Base-by-base conservation (phyloP, 2,329 filamentous ascomycete species). In the Pyrenophora seminiperda region DNA sequence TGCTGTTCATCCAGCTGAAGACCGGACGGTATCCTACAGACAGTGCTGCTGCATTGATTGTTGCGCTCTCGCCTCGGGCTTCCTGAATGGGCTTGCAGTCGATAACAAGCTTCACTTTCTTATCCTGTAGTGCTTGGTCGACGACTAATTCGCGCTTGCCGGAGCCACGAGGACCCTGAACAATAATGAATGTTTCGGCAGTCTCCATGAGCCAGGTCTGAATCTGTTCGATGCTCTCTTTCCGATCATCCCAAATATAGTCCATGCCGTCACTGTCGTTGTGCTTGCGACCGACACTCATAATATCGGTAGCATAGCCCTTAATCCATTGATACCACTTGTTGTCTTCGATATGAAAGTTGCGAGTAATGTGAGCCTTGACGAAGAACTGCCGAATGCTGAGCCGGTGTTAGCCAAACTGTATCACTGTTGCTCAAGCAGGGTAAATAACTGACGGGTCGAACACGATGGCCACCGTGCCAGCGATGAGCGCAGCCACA, bases 81-180 rank as follows among this genome's bases (percentile, higher is more conserved):
- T 97, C 93, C 51, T 93, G 88, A 9, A 97, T 90, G 1, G 89
- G 88, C 70, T 96, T 96, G 77, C 93, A 97, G 74, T 99, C 94
- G 36, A 97, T 83, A 3, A 95, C 78, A 2, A 97, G 77, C 38
- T 93, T 90, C 58, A 95, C 86, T 56, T 84, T 86, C 36, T 88
- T 84, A 6, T 84, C 84, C 57, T 88, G 84, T 13, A 97, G 79
- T 0, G 90, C 89, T 72, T 96, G 89, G 33, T 96, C 89, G 51
- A 96, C 71, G 2, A 97, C 86, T 10, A 97, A 81, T 61, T 97
- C 92, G 56, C 84, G 87, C 75, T 97, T 97, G 1, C 92, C 94
- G 0, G 91, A 95, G 5, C 93, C 94, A 42, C 91, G 85, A 4
- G 94, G 92, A 0, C 94, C 94, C 67, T 96, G 92, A 0, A 99